A percentile compares a stretch with the other conserved stretches of the same genome.
These are phyloP conservation scores for Populus ilicifolia DNA, from an alignment of 345 rosid species.

Conservation along the genomic window DNA sequence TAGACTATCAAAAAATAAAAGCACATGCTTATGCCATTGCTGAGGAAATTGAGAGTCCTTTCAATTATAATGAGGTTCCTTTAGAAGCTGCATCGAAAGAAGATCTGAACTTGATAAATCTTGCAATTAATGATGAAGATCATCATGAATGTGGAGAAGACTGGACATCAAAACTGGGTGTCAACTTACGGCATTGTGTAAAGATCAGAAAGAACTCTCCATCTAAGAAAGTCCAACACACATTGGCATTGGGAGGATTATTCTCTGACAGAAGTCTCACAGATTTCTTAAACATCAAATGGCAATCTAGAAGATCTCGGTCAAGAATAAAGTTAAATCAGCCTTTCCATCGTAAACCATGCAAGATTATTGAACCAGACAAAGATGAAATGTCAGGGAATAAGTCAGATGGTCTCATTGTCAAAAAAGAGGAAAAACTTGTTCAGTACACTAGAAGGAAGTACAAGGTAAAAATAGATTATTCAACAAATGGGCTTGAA, in stretches of 20 bases:
- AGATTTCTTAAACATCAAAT: slow-evolving; percentile 48
- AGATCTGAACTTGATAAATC: slow-evolving; percentile 76
- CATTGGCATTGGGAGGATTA: slow-evolving; percentile 69
- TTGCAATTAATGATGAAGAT: slow-evolving; percentile 73
- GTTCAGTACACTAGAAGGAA: slow-evolving; percentile 82
- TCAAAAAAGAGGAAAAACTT: slow-evolving; percentile 48
- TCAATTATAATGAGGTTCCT: slow-evolving; percentile 57
- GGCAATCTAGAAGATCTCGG: slow-evolving; percentile 75
- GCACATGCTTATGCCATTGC: slow-evolving; percentile 76
- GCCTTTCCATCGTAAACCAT: slow-evolving; percentile 27
- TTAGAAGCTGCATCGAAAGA: slow-evolving; percentile 57
- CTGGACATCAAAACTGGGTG: slow-evolving; percentile 85
- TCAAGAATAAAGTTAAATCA: slow-evolving; percentile 49
- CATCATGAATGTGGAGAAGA: slow-evolving; percentile 54
- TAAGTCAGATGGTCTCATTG: slow-evolving; percentile 21
- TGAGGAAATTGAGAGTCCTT: slow-evolving; percentile 61
- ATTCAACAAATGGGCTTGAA: slow-evolving; percentile 25
- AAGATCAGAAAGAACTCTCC: slow-evolving; percentile 71
- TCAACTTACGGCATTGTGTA: slow-evolving; percentile 74
- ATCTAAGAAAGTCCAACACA: slow-evolving; percentile 65
- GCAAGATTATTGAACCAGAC: slow-evolving; percentile 37
- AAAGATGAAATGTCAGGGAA: slow-evolving; percentile 22
- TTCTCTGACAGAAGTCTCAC: slow-evolving; percentile 45
- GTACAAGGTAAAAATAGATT: slow-evolving; percentile 41
- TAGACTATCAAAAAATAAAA: slow-evolving; percentile 89